Conservation (phyloP, 176 grass and related monocot genomes). For the Poa pratensis region DNA sequence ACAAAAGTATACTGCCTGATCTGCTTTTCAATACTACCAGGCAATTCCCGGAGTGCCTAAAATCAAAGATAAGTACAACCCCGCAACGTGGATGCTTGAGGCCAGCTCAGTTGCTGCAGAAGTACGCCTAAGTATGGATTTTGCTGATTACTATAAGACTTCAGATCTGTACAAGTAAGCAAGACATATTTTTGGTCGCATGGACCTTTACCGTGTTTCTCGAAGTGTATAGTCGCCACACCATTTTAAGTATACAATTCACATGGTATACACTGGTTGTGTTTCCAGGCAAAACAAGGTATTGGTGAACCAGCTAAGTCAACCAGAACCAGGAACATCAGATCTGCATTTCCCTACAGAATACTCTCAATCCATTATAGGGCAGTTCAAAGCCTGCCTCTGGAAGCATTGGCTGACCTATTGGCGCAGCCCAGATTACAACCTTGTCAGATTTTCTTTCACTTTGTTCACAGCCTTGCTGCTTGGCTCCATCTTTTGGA, state of each 20-base stretch:
- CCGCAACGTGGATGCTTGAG: conserved; percentile 98
- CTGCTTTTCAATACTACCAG: conserved; percentile 48
- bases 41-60: conserved; percentile 93
- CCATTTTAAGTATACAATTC: conserved; percentile 38
- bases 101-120: conserved; percentile 85
- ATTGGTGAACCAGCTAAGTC: conserved; percentile 66
- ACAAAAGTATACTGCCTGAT: conserved; percentile 20
- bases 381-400: conserved; percentile 93
- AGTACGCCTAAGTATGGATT: conserved; percentile 84
- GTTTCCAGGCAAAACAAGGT: conserved; percentile 78
- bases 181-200: conserved; percentile 14
- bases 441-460: conserved; percentile 93
- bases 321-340: conserved; percentile 62
- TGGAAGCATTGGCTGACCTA: conserved; percentile 97
- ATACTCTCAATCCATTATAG: conserved; percentile 61
- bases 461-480: conserved; percentile 93
- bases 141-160: conserved; percentile 76
- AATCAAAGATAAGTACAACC: conserved; percentile 97
- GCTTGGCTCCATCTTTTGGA: conserved; percentile 96
- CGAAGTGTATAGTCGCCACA: background rate
- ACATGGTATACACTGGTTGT: conserved; percentile 24
- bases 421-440: conserved; percentile 98
- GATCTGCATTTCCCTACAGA: conserved; percentile 92
- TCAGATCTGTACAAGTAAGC: conserved; percentile 79
- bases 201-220: background rate